Base-by-base conservation (phyloP, 805 yeast species). In the Maudiozyma pseudohumilis region DNA sequence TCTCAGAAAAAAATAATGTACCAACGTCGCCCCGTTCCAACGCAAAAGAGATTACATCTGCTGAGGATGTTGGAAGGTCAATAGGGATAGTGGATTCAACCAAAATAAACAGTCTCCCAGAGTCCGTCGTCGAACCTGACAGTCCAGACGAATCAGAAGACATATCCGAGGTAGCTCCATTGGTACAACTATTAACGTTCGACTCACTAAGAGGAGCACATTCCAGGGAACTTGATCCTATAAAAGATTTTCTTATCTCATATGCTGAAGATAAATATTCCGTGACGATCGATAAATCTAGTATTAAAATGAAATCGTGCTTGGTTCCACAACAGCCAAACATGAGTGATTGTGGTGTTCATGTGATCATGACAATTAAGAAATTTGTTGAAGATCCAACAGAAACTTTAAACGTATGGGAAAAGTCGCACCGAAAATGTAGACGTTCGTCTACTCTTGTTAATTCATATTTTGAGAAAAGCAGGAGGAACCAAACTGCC, bases 321-420 rank as follows among this genome's bases (percentile, higher is more conserved):
- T 52, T 64, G 5, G 92, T 86, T 0, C 95, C 96, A 1, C 75
- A 70, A 41, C 98, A 92, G 53, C 76, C 77, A 22, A 92, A 92
- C 55, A 77, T 79, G 61, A 84, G 87, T 53, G 98, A 92, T 56
- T 92, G 98, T 63, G 98, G 98, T 1, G 75, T 92, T 16, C 96
- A 84, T 60, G 83, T 89, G 2, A 79, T 92, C 12, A 79, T 79
- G 47, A 87, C 82, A 48, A 69, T 79, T 10, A 64, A 66, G 40
- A 74, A 70, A 44, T 77, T 84, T 59, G 64, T 80, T 32, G 61
- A 62, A 18, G 59, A 72, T 28, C 73, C 76, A 0, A 47, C 47
- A 0, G 63, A 55, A 18, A 77, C 84, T 36, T 61, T 72, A 32
- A 53, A 53, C 29, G 45, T 72, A 9, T 76, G 83, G 83, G 54